Evolutionary conservation across 139 green algal genomes (phyloP), one percentile per base, ranked within the genome.

Genomic region (Chlorella sp.): DNA sequence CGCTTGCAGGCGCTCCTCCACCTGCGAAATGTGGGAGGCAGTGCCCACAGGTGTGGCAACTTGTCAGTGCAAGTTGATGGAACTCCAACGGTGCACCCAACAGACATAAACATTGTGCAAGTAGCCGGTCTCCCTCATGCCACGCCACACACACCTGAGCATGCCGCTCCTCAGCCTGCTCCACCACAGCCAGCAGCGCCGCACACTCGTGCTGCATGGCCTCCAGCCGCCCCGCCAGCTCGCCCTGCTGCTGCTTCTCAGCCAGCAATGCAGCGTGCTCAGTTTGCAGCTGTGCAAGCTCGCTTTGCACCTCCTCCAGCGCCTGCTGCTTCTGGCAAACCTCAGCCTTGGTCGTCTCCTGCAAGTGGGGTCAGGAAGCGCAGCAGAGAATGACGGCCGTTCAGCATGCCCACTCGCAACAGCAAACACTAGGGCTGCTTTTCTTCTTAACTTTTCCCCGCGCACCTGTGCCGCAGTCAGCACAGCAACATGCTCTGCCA

Each of bases 401-500:
- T 60, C 21, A 21, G 51, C 51, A 60, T 60, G 51, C 51, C 51
- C 3, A 21, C 51, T 60, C 2, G 44, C 7, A 11, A 11, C 44
- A 55, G 11, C 44, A 55, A 11, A 17, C 11, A 11, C 44, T 17
- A 7, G 44, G 44, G 44, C 44, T 55, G 44, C 11, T 23, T 21
- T 15, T 60, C 51, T 21, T 15, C 12, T 21, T 23, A 60, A 4
- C 16, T 34, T 30, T 2, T 23, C 62, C 62, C 15, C 0, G 38
- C 62, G 17, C 34, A 71, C 80, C 67, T 86, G 69, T 9, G 81
- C 81, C 39, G 69, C 69, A 0, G 55, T 73, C 28, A 86, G 70
- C 69, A 64, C 69, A 1, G 70, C 81, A 36, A 86, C 56, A 4
- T 64, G 69, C 81, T 86, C 55, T 11, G 21, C 69, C 51, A 86